Base-by-base conservation (phyloP, 768 basidiomycete genomes). In the Mycena capillaripes region DNA sequence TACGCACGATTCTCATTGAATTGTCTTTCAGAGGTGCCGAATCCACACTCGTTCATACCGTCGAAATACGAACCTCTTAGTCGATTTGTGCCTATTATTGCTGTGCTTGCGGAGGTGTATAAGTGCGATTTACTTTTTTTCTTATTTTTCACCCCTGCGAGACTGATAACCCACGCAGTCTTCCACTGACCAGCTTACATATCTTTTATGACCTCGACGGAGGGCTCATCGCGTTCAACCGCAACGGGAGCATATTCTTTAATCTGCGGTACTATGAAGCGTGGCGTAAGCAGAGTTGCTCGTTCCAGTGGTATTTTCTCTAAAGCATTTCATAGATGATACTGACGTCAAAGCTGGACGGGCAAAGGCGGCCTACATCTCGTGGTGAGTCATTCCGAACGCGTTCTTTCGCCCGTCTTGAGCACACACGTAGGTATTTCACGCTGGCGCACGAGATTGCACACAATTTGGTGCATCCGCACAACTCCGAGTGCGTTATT, bases 371-470 rank as follows among this genome's bases (percentile, higher is more conserved):
- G 96, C 97, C 0, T 90, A 92, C 70, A 92, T 93, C 36, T 95
- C 95, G 17, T 97, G 95, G 94, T 94, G 68, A 27, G 85, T 78
- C 53, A 56, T 57, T 29, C 29, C 19, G 12, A 21, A 40, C 36
- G 59, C 44, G 23, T 62, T 25, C 30, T 50, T 17, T 27, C 53
- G 32, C 23, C 52, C 57, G 11, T 36, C 58, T n/a, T 57, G 8
- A 57, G 4, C 56, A 23, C 70, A 48, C 42, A 27, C 29, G 21
- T 74, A 93, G 94, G 94, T 99, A 93, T 81, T 95, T 97, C 77
- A 92, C 94, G 0, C 86, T 98, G 17, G 96, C 97, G 0, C 97
- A 98, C 79, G 96, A 96, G 78, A 94, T 96, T 75, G 95, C 95
- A 11, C 97, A 98, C 81, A 98, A 97, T 78, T 84, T 98, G 2